These are phyloP conservation scores for Aureobasidium leucospermi DNA, from an alignment of 2,329 filamentous ascomycete species.

Conservation along the genomic window DNA sequence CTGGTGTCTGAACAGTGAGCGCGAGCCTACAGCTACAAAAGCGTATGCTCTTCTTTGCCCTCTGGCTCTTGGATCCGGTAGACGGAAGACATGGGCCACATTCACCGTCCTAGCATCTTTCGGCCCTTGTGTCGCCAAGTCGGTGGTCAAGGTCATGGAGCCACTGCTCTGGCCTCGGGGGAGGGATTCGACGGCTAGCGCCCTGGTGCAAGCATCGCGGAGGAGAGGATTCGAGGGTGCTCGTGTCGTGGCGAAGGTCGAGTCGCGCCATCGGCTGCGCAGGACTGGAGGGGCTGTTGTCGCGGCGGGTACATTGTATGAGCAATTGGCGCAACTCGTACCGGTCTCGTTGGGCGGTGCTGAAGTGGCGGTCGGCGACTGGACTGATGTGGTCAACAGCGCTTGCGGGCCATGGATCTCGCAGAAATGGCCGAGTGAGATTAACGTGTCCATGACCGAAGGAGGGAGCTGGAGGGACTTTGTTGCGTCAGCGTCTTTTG, in stretches of 20 bases:
- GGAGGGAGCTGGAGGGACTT: background rate
- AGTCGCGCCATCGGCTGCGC: background rate
- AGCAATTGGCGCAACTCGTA: conserved; percentile 14
- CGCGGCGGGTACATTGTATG: conserved; percentile 13
- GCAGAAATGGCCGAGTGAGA: conserved; percentile 14
- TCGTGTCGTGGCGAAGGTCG: background rate
- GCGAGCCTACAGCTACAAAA: conserved; percentile 9
- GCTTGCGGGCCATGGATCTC: conserved; percentile 15
- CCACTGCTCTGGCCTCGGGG: background rate
- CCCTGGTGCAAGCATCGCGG: conserved; percentile 7
- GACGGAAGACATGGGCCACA: conserved; percentile 8
- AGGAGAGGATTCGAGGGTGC: conserved; percentile 8
- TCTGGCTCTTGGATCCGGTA: conserved; percentile 12
- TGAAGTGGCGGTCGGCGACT: background rate
- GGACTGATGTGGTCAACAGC: conserved; percentile 2
- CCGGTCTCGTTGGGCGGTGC: conserved; percentile 10
- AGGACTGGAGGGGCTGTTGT: conserved; percentile 11
- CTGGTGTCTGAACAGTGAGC: background rate
- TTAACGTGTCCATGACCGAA: background rate
- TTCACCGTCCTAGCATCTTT: conserved; percentile 6
- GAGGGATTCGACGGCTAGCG: conserved; percentile 9
- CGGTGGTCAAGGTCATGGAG: conserved; percentile 5
- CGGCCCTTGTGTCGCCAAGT: background rate
- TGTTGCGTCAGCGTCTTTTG: background rate
- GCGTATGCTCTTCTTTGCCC: conserved; percentile 11